Conservation (phyloP, 805 yeast species). For the Blastobotrys mokoenaii region DNA sequence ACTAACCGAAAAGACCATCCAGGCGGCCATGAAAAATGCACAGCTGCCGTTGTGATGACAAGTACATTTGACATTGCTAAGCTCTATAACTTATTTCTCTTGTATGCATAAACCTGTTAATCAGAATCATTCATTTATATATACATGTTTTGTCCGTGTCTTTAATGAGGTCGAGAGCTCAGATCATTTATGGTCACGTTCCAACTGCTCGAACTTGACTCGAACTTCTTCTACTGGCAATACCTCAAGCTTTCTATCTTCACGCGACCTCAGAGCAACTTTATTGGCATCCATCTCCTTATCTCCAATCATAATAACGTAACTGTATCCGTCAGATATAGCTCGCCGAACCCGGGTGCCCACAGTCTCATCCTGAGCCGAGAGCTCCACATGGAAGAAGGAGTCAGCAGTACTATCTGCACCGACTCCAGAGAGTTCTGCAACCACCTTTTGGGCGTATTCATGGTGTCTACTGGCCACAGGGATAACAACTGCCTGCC, state of each 20-base stretch:
- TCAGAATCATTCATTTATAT: too few species aligned
- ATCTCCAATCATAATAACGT: constrained; percentile 80
- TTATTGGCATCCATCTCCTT: constrained; percentile 56
- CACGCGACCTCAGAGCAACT: constrained; percentile 56
- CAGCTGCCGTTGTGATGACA: background rate
- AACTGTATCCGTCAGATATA: constrained; percentile 62
- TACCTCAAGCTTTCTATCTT: constrained; percentile 35
- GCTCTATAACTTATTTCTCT: background rate
- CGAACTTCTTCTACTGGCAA: constrained; percentile 45
- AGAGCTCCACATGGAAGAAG: constrained; percentile 69
- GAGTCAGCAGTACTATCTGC: constrained; percentile 22
- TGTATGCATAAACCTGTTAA: too few species aligned
- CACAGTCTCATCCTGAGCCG: constrained; percentile 65
- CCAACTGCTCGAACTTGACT: constrained; percentile 45
- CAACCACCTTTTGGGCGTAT: constrained; percentile 44
- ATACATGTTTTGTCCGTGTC: background rate
- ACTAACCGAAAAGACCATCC: constrained; percentile 7
- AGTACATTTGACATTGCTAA: background rate
- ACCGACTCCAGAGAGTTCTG: constrained; percentile 29
- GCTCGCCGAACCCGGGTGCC: constrained; percentile 79
- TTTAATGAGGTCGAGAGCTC: too few species aligned
- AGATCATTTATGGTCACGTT: constrained; percentile 38
- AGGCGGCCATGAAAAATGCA: background rate
- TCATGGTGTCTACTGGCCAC: constrained; percentile 53
- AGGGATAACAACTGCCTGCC: constrained; percentile 82